A percentile compares a stretch with the other conserved stretches of the same genome.
These are phyloP conservation scores for Vanrija humicola DNA, from an alignment of 1,284 basidiomycete genomes.

Conservation along the genomic window DNA sequence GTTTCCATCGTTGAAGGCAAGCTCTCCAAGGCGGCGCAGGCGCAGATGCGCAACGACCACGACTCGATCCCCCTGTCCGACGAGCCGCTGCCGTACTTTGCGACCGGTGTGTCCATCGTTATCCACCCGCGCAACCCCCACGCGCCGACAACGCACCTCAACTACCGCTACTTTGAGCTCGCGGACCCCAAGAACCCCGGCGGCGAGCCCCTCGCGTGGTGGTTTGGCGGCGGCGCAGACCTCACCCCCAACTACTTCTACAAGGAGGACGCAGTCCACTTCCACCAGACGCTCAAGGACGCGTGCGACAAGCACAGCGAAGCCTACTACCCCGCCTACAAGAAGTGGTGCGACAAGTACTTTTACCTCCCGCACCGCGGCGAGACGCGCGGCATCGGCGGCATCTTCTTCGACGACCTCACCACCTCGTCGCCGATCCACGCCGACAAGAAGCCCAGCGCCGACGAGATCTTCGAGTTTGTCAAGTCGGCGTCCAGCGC, in stretches of 20 bases:
- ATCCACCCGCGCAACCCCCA: conserved; percentile 91
- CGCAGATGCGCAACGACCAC: conserved; percentile 93
- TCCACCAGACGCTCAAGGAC: conserved; percentile 73
- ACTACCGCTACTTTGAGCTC: conserved; percentile 97
- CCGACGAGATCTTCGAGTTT: conserved; percentile 71
- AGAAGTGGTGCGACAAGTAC: conserved; percentile 97
- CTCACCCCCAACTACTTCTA: conserved; percentile 92
- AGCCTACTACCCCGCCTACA: conserved; percentile 74
- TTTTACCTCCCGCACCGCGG: conserved; percentile 90
- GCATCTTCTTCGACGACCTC: conserved; percentile 95
- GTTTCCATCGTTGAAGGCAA: conserved; percentile 86
- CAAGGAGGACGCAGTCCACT: conserved; percentile 79
- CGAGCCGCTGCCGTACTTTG: conserved; percentile 80
- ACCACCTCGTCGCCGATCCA: conserved; percentile 42
- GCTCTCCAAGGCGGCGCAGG: conserved; percentile 81
- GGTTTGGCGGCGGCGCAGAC: conserved; percentile 98
- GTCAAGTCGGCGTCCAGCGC: conserved; percentile 66
- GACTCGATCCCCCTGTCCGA: conserved; percentile 60
- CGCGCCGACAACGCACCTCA: conserved; percentile 89
- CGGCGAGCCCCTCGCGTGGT: conserved; percentile 74
- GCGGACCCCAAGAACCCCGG: conserved; percentile 55
- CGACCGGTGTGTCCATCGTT: conserved; percentile 84
- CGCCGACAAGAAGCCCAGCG: conserved; percentile 38
- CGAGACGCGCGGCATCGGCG: conserved; percentile 87
- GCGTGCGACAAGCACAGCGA: conserved; percentile 72